Conservation (phyloP, 805 yeast species). For the Candida methanosorbosa region DNA sequence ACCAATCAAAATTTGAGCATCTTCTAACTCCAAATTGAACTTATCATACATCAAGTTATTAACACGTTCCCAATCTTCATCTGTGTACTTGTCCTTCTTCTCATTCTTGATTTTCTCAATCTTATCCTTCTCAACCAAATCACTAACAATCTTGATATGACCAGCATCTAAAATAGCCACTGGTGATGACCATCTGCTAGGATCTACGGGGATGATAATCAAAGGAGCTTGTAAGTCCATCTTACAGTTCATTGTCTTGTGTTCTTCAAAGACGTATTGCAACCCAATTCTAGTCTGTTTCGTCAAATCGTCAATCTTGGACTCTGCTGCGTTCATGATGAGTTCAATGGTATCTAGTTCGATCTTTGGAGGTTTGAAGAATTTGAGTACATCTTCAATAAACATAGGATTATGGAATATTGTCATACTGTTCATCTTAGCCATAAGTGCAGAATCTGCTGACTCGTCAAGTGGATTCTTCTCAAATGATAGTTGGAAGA, state of each 20-base stretch:
- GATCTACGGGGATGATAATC: slow-evolving; percentile 77
- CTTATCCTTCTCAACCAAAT: slow-evolving; percentile 62
- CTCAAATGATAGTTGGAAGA: slow-evolving; percentile 77
- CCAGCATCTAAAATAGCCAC: slow-evolving; percentile 95
- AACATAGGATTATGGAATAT: slow-evolving; percentile 83
- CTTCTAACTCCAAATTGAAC: slow-evolving; percentile 66
- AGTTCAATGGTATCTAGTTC: slow-evolving; percentile 87
- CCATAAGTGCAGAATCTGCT: slow-evolving; percentile 72
- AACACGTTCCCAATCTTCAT: slow-evolving; percentile 67
- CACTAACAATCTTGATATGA: slow-evolving; percentile 77
- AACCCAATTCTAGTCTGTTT: slow-evolving; percentile 85
- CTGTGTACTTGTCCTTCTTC: slow-evolving; percentile 40
- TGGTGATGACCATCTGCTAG: slow-evolving; percentile 72
- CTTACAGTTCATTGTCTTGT: slow-evolving; percentile 77
- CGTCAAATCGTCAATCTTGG: slow-evolving; percentile 86
- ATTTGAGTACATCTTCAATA: slow-evolving; percentile 61
- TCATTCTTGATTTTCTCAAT: slow-evolving; percentile 64
- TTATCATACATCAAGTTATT: slow-evolving; percentile 84
- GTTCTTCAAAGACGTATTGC: slow-evolving; percentile 90
- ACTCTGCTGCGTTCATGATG: slow-evolving; percentile 89
- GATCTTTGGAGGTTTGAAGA: slow-evolving; percentile 81
- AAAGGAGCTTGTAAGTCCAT: slow-evolving; percentile 92
- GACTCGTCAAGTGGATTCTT: slow-evolving; percentile 74
- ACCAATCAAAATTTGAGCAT: slow-evolving; percentile 85
- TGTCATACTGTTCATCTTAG: slow-evolving; percentile 79